Evolutionary conservation across 2,329 filamentous ascomycete genomes (phyloP), one percentile per base, ranked within the genome.

Genomic region (Orbilia oligospora): DNA sequence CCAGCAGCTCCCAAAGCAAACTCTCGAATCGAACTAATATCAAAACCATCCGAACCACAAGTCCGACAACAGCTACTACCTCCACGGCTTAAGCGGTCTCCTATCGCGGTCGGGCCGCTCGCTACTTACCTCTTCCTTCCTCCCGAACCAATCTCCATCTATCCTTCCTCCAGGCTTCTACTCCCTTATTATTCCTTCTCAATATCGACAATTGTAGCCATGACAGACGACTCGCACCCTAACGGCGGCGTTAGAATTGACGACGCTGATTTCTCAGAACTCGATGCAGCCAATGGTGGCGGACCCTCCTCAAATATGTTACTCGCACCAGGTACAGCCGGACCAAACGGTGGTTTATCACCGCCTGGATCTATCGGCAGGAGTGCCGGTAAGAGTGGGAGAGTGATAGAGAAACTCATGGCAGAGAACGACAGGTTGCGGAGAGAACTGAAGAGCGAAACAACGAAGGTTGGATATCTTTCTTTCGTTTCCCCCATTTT

Each of bases 331-430:
- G 56, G n/a, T n/a, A 41, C 27, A n/a, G 30, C 56, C 24, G 36
- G 27, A 9, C 61, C 67, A 9, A 77, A 77, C 24, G 73, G 73
- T 27, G 73, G 73, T 27, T 44, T 77, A 51, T 77, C 73, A 18
- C 73, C 73, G 6, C 58, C 73, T 48, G 73, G 73, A 30, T 77
- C 73, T 2, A 77, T 77, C 22, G 73, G 73, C 38, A 53, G 73
- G 44, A 77, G 73, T 33, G 73, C 81, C 1, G 91, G 91, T 51
- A 93, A 93, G 86, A 93, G 91, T 9, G 91, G 91, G 8, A 87
- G 91, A 38, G 91, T 93, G 66, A 95, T 96, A 84, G 93, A 96
- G 85, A 90, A 90, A 82, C 88, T 96, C 68, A 92, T 93, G 83
- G 90, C 91, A 67, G 92, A 95, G 83, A 94, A 94, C 81, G 92